phyloP scores from a whole-genome alignment of 805 yeast species.

The Millerozyma acaciae region DNA sequence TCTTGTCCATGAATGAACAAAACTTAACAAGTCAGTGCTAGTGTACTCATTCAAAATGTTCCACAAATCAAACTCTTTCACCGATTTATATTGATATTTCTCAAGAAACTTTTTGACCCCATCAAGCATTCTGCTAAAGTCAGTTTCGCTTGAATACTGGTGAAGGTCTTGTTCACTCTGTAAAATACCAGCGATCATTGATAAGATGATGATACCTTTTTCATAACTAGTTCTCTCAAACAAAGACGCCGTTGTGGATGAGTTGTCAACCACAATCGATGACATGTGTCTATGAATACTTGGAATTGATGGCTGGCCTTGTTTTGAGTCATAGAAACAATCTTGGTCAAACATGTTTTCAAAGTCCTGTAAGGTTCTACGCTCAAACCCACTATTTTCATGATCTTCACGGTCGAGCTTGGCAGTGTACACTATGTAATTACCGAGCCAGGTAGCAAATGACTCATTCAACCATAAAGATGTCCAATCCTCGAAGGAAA shows the following conservation, averaged over 20 bases:
- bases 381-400: constrained; percentile 7
- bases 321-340: constrained; percentile 17
- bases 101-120: constrained; percentile 37
- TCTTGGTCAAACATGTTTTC: constrained; percentile 38
- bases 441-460: constrained; percentile 73
- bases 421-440: constrained; percentile 32
- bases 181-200: constrained; percentile 48
- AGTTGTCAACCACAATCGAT: constrained; percentile 11
- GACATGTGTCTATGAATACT: constrained; percentile 31
- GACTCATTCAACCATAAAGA: constrained; percentile 74
- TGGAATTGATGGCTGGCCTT: constrained; percentile 16
- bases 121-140: constrained; percentile 25
- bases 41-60: constrained; percentile 28
- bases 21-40: constrained; percentile 44
- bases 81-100: constrained; percentile 28
- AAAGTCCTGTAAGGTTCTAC: constrained; percentile 4
- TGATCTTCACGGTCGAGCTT: constrained; percentile 13
- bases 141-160: constrained; percentile 10
- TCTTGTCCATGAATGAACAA: constrained; percentile 59
- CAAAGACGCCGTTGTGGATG: constrained; percentile 34
- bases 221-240: constrained; percentile 52
- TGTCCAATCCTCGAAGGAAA: constrained; percentile 65
- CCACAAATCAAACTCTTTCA: constrained; percentile 57
- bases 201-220: constrained; percentile 53
- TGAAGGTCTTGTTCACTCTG: constrained; percentile 19